phyloP scores from a whole-genome alignment of 1,139 yeast species.

The Yamadazyma diddensiae region DNA sequence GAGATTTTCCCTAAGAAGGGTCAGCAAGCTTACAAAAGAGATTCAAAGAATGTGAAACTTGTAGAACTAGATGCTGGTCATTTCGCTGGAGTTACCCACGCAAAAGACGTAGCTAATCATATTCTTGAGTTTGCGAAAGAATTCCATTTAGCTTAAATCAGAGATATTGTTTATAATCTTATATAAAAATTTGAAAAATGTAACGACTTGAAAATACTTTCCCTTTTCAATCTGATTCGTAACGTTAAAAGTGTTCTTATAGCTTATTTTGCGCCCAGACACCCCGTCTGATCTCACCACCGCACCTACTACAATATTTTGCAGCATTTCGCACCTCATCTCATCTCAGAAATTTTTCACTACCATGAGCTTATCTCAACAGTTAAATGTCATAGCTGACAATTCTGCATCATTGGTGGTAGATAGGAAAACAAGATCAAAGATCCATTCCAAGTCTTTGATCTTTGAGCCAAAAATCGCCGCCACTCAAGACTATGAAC shows the following conservation, averaged over 20 bases:
- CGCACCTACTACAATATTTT: too few species aligned
- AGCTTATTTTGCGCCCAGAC: background rate
- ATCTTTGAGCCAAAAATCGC: conserved; percentile 86
- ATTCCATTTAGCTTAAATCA: too few species aligned
- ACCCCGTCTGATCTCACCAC: too few species aligned
- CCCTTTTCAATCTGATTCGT: too few species aligned
- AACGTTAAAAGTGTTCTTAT: too few species aligned
- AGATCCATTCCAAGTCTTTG: conserved; percentile 83
- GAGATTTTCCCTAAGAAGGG: conserved; percentile 30
- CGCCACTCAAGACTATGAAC: conserved; percentile 88
- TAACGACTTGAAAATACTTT: too few species aligned
- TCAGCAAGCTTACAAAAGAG: conserved; percentile 33
- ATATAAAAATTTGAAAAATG: too few species aligned
- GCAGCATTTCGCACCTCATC: too few species aligned
- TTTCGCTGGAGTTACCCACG: conserved; percentile 34
- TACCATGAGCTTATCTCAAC: conserved; percentile 69
- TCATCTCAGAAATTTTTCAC: conserved; percentile 5
- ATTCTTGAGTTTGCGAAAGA: conserved; percentile 13
- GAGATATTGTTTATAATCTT: too few species aligned
- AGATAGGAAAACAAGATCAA: conserved; percentile 83
- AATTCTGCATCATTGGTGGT: conserved; percentile 71
- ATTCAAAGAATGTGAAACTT: conserved; percentile 23
- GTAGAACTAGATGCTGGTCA: conserved; percentile 34
- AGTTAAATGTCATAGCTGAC: conserved; percentile 69
- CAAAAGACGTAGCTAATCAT: conserved; percentile 24